Conservation (phyloP, 1,284 basidiomycete species). For the Marasmius oreades region DNA sequence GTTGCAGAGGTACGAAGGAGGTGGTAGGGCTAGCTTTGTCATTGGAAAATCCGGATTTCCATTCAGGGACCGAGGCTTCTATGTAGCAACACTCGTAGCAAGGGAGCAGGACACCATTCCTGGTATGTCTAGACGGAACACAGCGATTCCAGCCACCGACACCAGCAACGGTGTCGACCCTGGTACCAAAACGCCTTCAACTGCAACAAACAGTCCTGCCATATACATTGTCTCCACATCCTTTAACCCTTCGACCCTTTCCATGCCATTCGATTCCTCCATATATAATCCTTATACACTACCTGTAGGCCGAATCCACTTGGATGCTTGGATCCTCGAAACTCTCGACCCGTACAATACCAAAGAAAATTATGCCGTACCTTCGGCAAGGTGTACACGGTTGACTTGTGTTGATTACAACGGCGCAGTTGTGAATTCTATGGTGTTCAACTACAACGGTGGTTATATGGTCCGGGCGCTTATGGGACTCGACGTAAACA, state of each 20-base stretch:
- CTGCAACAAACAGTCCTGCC: not conserved
- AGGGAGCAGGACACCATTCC: constrained; percentile 41
- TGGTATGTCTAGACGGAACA: constrained; percentile 32
- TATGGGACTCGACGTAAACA: constrained; percentile 69
- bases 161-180: constrained; percentile 16
- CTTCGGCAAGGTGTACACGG: constrained; percentile 89
- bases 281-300: constrained; percentile 75
- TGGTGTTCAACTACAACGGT: constrained; percentile 75
- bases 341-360: constrained; percentile 92
- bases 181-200: constrained; percentile 12
- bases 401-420: constrained; percentile 88
- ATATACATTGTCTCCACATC: constrained; percentile 26
- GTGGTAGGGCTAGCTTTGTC: constrained; percentile 66
- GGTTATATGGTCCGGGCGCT: constrained; percentile 77
- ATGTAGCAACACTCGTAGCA: constrained; percentile 75
- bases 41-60: constrained; percentile 81
- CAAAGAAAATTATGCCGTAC: constrained; percentile 92
- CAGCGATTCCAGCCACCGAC: constrained; percentile 26
- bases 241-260: constrained; percentile 72
- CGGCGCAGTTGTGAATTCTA: constrained; percentile 61
- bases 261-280: constrained; percentile 70
- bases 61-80: constrained; percentile 88
- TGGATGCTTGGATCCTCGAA: constrained; percentile 97
- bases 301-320: constrained; percentile 78
- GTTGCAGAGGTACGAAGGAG: constrained; percentile 82